Evolutionary conservation across 768 basidiomycete genomes (phyloP).

Genomic region (Lactarius deliciosus): DNA sequence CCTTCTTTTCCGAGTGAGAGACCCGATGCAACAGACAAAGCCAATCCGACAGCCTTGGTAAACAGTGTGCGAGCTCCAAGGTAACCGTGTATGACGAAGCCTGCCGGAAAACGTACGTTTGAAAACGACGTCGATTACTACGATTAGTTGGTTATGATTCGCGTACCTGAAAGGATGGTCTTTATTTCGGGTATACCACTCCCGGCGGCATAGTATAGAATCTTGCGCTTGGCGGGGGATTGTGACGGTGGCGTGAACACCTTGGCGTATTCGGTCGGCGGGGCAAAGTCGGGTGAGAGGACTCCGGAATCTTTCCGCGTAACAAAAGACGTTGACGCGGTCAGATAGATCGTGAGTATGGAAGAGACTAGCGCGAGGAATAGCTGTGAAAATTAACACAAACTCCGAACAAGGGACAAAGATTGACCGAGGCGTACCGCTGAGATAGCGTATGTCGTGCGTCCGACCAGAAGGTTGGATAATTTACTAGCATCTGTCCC

Average conservation of each 20-base stretch:
- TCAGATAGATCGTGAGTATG: constrained; percentile 81
- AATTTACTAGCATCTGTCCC: constrained; percentile 35
- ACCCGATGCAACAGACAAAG: constrained; percentile 90
- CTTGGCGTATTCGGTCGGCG: constrained; percentile 29
- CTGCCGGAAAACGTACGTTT: constrained; percentile 38
- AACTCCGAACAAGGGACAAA: background rate
- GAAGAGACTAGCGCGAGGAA: constrained; percentile 69
- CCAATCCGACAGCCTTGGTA: constrained; percentile 86
- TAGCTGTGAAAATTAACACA: constrained; percentile 47
- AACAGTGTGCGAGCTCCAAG: constrained; percentile 87
- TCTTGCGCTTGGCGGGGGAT: constrained; percentile 51
- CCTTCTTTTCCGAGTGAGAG: constrained; percentile 81
- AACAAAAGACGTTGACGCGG: constrained; percentile 83
- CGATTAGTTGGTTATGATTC: background rate
- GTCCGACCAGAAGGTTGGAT: constrained; percentile 55
- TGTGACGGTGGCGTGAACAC: constrained; percentile 31
- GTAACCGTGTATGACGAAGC: constrained; percentile 97
- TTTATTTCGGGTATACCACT: constrained; percentile 98
- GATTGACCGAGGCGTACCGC: constrained; percentile 58
- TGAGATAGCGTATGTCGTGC: constrained; percentile 65
- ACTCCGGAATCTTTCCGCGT: constrained; percentile 90
- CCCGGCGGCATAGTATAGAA: constrained; percentile 92
- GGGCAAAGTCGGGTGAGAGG: constrained; percentile 47
- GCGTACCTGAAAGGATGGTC: constrained; percentile 79
- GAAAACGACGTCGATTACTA: background rate